These are phyloP conservation scores for Dothiorella sarmentorum DNA, from an alignment of 2,329 filamentous ascomycete genomes.

Conservation along the genomic window DNA sequence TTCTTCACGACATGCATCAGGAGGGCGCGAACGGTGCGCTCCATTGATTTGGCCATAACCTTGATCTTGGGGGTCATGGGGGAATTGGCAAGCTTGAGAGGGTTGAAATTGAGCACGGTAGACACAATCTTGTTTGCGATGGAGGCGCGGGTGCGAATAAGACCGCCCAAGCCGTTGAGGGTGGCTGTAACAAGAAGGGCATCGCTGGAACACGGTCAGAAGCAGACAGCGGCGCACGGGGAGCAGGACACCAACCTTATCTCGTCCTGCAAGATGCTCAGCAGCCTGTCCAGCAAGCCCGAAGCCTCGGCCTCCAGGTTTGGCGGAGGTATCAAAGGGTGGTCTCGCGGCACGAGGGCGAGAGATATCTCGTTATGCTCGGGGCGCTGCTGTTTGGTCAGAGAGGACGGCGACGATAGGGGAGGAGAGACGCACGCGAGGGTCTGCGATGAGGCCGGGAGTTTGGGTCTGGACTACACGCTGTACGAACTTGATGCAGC, in stretches of 20 bases:
- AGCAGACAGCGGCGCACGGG: too few species aligned
- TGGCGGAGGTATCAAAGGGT: conserved; percentile 72
- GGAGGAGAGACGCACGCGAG: conserved; percentile 60
- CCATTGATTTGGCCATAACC: conserved; percentile 87
- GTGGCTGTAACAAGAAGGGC: conserved; percentile 86
- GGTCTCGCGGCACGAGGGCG: conserved; percentile 77
- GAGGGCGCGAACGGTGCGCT: conserved; percentile 83
- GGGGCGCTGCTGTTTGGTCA: conserved; percentile 53
- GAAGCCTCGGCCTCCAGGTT: conserved; percentile 90
- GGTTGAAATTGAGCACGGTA: conserved; percentile 86
- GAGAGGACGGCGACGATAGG: background rate
- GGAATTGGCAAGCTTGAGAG: conserved; percentile 72
- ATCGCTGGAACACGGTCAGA: conserved; percentile 59
- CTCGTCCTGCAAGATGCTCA: conserved; percentile 81
- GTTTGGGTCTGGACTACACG: conserved; percentile 90
- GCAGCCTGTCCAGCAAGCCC: conserved; percentile 82
- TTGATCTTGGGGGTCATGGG: conserved; percentile 75
- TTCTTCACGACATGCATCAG: conserved; percentile 79
- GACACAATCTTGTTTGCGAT: conserved; percentile 83
- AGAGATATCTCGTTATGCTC: conserved; percentile 82
- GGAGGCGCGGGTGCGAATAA: conserved; percentile 77
- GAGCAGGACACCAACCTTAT: conserved; percentile 59
- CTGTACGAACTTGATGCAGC: conserved; percentile 97
- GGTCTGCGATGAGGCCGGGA: conserved; percentile 74
- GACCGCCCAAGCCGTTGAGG: conserved; percentile 77